Evolutionary conservation across 306 rosid genomes (phyloP).

Genomic region (Sphenostylis stenocarpa): DNA sequence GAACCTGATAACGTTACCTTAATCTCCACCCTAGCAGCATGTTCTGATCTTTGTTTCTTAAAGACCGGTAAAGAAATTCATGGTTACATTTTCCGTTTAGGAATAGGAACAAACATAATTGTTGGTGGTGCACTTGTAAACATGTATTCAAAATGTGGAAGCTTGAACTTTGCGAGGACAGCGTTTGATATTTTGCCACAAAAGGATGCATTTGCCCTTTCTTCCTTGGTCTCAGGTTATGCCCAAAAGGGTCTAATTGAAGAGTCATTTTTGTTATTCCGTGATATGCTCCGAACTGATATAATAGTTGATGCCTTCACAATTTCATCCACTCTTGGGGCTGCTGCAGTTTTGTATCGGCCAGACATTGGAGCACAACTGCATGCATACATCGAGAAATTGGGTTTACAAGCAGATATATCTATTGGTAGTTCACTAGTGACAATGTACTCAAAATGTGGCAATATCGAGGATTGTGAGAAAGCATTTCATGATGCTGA

Average conservation of each 20-base stretch:
- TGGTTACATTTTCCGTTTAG: constrained; percentile 52
- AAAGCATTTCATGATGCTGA: constrained; percentile 65
- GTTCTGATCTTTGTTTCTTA: constrained; percentile 51
- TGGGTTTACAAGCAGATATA: constrained; percentile 48
- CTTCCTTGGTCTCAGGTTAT: constrained; percentile 75
- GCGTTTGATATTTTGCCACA: constrained; percentile 60
- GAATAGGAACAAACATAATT: constrained; percentile 38
- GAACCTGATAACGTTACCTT: constrained; percentile 52
- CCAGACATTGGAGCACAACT: constrained; percentile 51
- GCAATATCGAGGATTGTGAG: constrained; percentile 65
- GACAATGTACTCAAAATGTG: constrained; percentile 77
- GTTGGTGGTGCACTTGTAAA: constrained; percentile 67
- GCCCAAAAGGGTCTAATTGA: constrained; percentile 59
- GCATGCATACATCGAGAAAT: constrained; percentile 59
- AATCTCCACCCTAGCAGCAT: constrained; percentile 48
- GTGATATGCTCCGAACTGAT: constrained; percentile 45
- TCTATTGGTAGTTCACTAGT: constrained; percentile 71
- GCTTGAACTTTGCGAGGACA: constrained; percentile 52
- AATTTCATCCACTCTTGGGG: constrained; percentile 60
- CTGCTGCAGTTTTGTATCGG: constrained; percentile 47
- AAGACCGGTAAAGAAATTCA: constrained; percentile 62
- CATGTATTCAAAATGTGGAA: constrained; percentile 67
- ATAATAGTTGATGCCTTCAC: constrained; percentile 52
- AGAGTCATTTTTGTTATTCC: constrained; percentile 53
- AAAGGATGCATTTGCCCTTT: constrained; percentile 58